A percentile compares a stretch with the other conserved stretches of the same genome.
Evolutionary conservation across 331 rosid species (phyloP).

Genomic region (Ulmus americana): DNA sequence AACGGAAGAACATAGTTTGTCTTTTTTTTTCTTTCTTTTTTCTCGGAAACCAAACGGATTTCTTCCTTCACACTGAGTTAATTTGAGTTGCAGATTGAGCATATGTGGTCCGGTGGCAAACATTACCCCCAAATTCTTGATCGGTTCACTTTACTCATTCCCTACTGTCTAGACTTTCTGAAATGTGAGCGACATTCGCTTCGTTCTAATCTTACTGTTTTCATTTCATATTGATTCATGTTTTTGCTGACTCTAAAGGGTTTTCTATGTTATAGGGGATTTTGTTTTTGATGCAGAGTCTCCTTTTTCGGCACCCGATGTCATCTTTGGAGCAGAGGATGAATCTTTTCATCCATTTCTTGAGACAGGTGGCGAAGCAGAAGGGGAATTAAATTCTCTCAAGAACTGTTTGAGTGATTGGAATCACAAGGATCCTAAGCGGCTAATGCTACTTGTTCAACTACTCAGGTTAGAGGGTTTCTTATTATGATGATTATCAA

Average conservation of each 20-base stretch:
- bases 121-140: slow-evolving; percentile 45
- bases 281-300: slow-evolving; percentile 48
- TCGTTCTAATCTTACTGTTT: neutral
- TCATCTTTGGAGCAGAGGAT: slow-evolving; percentile 75
- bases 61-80: neutral
- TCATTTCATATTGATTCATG: neutral
- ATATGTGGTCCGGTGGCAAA: slow-evolving; percentile 75
- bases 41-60: slow-evolving; percentile 2
- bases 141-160: slow-evolving; percentile 75
- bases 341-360: slow-evolving; percentile 62
- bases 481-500: neutral
- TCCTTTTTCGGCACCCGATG: slow-evolving; percentile 72
- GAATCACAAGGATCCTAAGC: slow-evolving; percentile 62
- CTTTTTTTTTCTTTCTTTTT: neutral
- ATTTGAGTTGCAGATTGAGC: slow-evolving; percentile 56
- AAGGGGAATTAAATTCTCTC: slow-evolving; percentile 18
- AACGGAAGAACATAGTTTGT: neutral
- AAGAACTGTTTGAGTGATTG: slow-evolving; percentile 41
- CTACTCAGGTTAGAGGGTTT: slow-evolving; percentile 48
- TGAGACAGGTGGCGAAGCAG: slow-evolving; percentile 28
- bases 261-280: slow-evolving; percentile 54
- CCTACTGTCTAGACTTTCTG: slow-evolving; percentile 65
- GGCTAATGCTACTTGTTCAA: slow-evolving; percentile 58
- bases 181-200: slow-evolving; percentile 39
- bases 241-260: neutral